Percentiles rank a stretch among this genome's conserved stretches.
Conservation (phyloP, 1,139 yeast species). For the Candida tropicalis region DNA sequence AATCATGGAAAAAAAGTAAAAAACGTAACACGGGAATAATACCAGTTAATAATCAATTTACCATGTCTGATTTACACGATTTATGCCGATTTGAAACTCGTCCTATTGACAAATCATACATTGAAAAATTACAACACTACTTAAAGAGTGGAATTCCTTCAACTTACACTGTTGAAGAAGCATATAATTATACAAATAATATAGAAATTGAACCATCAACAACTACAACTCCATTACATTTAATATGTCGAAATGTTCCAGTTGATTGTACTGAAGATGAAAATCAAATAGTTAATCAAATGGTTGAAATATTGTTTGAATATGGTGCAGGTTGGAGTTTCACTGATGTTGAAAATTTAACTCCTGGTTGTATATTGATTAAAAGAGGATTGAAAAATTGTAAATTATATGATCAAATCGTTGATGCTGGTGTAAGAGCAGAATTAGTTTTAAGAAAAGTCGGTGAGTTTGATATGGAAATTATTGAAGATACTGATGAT, state of each 20-base stretch:
- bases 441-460: conserved; percentile 79
- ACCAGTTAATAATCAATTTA: neutral
- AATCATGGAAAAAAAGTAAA: neutral
- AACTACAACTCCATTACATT: conserved; percentile 74
- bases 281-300: conserved; percentile 43
- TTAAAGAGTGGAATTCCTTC: conserved; percentile 73
- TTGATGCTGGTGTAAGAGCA: conserved; percentile 89
- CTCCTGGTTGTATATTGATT: conserved; percentile 74
- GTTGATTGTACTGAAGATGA: conserved; percentile 46
- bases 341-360: conserved; percentile 63
- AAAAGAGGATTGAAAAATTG: conserved; percentile 47
- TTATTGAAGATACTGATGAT: conserved; percentile 35
- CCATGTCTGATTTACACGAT: conserved; percentile 73
- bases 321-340: conserved; percentile 94
- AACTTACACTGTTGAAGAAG: conserved; percentile 81
- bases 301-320: conserved; percentile 70
- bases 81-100: conserved; percentile 57
- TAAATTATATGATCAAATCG: conserved; percentile 55
- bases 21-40: neutral
- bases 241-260: conserved; percentile 58
- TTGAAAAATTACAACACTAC: conserved; percentile 45
- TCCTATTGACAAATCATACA: conserved; percentile 55
- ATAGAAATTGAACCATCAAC: conserved; percentile 44
- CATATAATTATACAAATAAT: conserved; percentile 52
- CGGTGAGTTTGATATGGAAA: conserved; percentile 56